Evolutionary conservation across 768 basidiomycete genomes (phyloP), one percentile per base, ranked within the genome.

Genomic region (Aureoboletus auriporus): DNA sequence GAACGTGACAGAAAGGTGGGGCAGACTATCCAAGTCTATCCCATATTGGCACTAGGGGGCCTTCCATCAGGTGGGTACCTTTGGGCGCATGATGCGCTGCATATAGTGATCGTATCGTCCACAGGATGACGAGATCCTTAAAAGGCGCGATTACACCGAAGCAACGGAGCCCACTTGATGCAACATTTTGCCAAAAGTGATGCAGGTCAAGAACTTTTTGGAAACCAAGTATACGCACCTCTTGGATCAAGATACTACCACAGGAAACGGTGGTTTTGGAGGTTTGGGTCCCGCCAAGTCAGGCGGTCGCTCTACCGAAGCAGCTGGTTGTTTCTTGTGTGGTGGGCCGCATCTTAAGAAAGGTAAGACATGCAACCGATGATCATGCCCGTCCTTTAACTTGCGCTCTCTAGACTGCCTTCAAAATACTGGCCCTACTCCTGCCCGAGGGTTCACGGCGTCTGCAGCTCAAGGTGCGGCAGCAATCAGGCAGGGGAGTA

Each of bases 41-140:
- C n/a, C n/a, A 69, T 99, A 96, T 66, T 98, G 93, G 84, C 96
- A 99, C 74, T 97, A 95, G 69, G 96, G 96, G 59, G 96, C 95
- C 51, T 99, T 98, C 75, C 93, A 96, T 66, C 91, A 94, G 79
- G 93, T 89, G 50, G 29, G 76, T 62, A 10, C 36, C 38, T 51
- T 33, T 33, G 14, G 12, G 20, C 20, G 20, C 20, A 39, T 38
- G 36, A 50, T 11, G n/a, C 46, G 50, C 20, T 44, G 28, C 44
- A 31, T 45, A 35, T 34, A 47, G 17, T 67, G 42, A 65, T 43
- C 27, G 17, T 14, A 41, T 7, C 65, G 30, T 50, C 66, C 53
- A 34, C 62, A 89, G 93, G 95, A 97, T 66, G 82, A 84, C 47
- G 93, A 95, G 42, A 81, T 98, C 52, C 81, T 98, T 55, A 75